These are phyloP conservation scores for Stenogyne calaminthoides DNA, from an alignment of 305 asterid genomes.

Conservation along the genomic window DNA sequence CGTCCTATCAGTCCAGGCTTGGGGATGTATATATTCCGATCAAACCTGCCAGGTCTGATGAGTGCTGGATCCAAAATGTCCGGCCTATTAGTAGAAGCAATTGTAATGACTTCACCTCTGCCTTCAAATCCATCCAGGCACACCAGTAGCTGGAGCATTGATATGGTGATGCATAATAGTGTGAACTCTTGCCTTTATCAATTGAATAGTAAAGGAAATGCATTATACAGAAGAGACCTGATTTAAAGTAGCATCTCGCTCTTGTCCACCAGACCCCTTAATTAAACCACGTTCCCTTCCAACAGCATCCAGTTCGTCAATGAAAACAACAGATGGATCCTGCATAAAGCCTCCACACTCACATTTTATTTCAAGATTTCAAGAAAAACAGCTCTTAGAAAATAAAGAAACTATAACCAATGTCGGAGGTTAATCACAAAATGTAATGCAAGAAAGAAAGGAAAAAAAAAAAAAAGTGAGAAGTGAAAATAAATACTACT, in stretches of 20 bases:
- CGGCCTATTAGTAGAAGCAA: conserved; percentile 98
- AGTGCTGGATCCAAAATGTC: conserved; percentile 98
- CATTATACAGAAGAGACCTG: conserved; percentile 56
- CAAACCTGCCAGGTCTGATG: conserved; percentile 96
- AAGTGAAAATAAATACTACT: too few species aligned
- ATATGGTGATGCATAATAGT: conserved; percentile 28
- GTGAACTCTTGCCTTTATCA: conserved; percentile 26
- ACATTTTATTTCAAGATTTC: conserved; percentile 10
- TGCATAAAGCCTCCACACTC: conserved; percentile 33
- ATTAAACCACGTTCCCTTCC: conserved; percentile 95
- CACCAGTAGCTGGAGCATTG: conserved; percentile 86
- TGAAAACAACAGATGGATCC: conserved; percentile 99
- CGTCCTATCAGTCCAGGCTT: conserved; percentile 97
- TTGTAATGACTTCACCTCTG: conserved; percentile 94
- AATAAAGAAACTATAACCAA: conserved; percentile 4
- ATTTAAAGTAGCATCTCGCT: conserved; percentile 98
- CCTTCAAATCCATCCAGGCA: conserved; percentile 98
- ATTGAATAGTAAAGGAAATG: conserved; percentile 25
- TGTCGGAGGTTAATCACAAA: background rate
- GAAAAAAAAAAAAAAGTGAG: too few species aligned
- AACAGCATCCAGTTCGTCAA: conserved; percentile 98
- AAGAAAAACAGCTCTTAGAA: conserved; percentile 3
- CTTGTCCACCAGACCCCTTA: conserved; percentile 97
- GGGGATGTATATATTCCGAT: conserved; percentile 86
- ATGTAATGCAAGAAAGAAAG: background rate